These are phyloP conservation scores for Beauveria pseudobassiana DNA, from an alignment of 2,329 filamentous ascomycete species.

Conservation along the genomic window DNA sequence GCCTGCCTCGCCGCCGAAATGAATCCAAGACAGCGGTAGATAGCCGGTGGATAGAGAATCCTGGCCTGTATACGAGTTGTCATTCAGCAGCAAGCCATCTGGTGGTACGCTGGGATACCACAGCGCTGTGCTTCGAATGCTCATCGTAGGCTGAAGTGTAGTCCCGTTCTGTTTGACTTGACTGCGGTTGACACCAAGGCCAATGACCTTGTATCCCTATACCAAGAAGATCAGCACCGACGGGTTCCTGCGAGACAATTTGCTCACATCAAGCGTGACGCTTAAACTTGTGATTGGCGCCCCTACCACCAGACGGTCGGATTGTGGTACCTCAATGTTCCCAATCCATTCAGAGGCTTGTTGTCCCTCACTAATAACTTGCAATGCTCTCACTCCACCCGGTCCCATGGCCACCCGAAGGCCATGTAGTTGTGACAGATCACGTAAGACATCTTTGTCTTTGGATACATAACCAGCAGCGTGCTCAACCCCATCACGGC, in stretches of 20 bases:
- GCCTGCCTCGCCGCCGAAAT: background rate
- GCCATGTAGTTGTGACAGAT: background rate
- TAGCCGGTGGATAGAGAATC: background rate
- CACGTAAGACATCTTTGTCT: background rate
- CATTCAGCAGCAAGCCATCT: background rate
- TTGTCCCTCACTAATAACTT: background rate
- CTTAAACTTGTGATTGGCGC: background rate
- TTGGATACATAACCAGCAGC: background rate
- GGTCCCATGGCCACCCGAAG: background rate
- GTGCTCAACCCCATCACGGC: background rate
- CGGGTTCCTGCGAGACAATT: fast-evolving
- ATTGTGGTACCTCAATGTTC: background rate
- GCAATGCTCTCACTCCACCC: background rate
- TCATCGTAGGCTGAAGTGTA: background rate
- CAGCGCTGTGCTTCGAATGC: background rate
- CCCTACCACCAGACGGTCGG: background rate
- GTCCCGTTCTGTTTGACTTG: no score
- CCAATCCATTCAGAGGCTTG: background rate
- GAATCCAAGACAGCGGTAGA: background rate
- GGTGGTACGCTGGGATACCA: background rate
- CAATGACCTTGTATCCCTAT: background rate
- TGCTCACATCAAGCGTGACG: background rate
- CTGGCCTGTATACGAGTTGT: background rate
- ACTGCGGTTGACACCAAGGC: no score
- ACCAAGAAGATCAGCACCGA: background rate